Evolutionary conservation across 345 rosid genomes (phyloP), one percentile per base, ranked within the genome.

Genomic region (Gossypium turneri): DNA sequence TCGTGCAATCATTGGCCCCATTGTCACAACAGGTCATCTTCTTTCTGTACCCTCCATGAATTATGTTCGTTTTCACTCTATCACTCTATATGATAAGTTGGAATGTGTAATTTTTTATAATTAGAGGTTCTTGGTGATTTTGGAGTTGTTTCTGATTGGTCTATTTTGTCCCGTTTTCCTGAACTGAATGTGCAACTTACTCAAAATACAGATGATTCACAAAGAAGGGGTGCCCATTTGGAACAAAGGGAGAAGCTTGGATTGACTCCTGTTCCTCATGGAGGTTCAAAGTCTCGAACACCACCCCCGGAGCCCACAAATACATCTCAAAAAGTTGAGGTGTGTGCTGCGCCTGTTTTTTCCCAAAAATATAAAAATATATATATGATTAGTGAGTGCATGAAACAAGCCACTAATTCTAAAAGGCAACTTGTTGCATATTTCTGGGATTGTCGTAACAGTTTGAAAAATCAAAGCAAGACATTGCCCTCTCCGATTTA

Each of bases 231-330:
- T 75, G 81, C 66, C 86, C 92, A 87, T 73, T 73, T 87, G 60
- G 97, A 93, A 79, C 94, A 89, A 80, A 89, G 91, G 81, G 94
- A 91, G 81, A 95, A 89, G 77, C 84, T 92, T 79, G 98, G 98
- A 51, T 75, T 95, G 87, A 86, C 80, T 77, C 63, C 85, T 76
- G 83, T 86, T 67, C 79, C 89, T 12, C 85, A 77, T 72, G 85
- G 76, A 76, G 85, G 75, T n/a, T 74, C 90, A 24, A 84, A 82
- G 76, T 60, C 77, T 19, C 82, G 74, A 72, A 78, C 74, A 34
- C 87, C 85, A 1, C 80, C 78, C 13, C 82, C 88, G 34, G 97
- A 90, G 81, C 74, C 90, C 16, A 82, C 94, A 9, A 73, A 90
- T 79, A 85, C 98, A 53, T 68, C 75, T 73, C 94, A 93, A 86